Evolutionary conservation across 192 early-diverging fungal species (phyloP), one percentile per base, ranked within the genome.

Genomic region (Podochytrium sp.): DNA sequence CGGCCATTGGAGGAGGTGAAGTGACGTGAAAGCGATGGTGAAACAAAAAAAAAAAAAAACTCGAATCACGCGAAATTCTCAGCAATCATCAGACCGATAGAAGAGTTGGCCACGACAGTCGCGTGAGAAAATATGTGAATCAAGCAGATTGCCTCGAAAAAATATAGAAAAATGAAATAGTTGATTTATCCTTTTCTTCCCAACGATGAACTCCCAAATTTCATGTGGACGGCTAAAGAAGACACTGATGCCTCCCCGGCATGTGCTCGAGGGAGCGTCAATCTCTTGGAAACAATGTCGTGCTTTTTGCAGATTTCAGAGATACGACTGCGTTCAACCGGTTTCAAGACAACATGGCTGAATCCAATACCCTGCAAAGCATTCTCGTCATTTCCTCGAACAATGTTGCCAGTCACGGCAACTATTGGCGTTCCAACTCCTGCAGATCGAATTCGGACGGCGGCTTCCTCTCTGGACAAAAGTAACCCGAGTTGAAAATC

Each of bases 341-440:
- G 77, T 40, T 79, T 79, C 34, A 74, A 34, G 16, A 75, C 3
- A 25, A 60, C 42, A 29, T 75, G 64, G 0, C 30, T 61, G 25
- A 79, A 61, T 30, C 77, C 77, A 29, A 42, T 67, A 20, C 33
- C 38, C 43, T 33, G 35, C 57, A 79, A 39, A 16, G 14, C 58
- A 0, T 5, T 6, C 18, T 47, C 60, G 27, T 59, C 72, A 32
- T 74, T 51, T 49, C 47, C 72, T 7, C 59, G 25, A 0, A 79
- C 49, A 2, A 61, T 49, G 40, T 79, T 73, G 35, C 72, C 65
- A 39, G 77, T 79, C 20, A 75, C 73, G 12, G 68, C 77, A 53
- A 79, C 35, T 23, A 79, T 79, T 14, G 77, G 77, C 25, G 65
- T 57, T 18, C n/a, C 23, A n/a, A 52, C 27, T 39, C 67, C 65